Evolutionary conservation across 1,284 basidiomycete species (phyloP).

Genomic region (Cutaneotrichosporon cavernicola): DNA sequence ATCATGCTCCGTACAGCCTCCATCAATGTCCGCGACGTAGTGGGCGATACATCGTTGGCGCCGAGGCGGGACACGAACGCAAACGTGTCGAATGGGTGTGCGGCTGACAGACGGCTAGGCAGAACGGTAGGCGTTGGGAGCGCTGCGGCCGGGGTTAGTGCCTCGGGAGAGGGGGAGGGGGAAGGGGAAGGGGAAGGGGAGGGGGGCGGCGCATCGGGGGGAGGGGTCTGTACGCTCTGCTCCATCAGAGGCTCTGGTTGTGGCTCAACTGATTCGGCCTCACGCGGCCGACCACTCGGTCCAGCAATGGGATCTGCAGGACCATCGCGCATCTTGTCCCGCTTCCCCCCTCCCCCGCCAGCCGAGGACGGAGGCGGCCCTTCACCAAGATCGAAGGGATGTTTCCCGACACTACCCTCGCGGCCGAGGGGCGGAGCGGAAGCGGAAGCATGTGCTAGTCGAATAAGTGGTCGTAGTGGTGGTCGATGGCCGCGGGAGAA

Average conservation of each 20-base stretch:
- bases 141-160: no score
- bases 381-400: not conserved
- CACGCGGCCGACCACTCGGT: slow-evolving; percentile 12
- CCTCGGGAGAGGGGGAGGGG: no score
- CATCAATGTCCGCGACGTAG: slow-evolving; percentile 75
- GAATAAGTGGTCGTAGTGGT: not conserved
- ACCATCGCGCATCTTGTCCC: not conserved
- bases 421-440: not conserved
- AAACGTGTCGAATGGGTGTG: slow-evolving; percentile 53
- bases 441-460: not conserved
- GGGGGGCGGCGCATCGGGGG: not conserved
- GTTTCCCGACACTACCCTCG: slow-evolving; percentile 5
- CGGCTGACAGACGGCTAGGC: slow-evolving; percentile 1
- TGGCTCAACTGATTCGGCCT: not conserved
- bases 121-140: not conserved
- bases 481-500: not conserved
- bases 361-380: not conserved
- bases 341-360: not conserved
- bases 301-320: slow-evolving; percentile 15
- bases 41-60: slow-evolving; percentile 32
- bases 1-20: slow-evolving; percentile 77
- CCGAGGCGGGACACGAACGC: slow-evolving; percentile 50
- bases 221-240: not conserved
- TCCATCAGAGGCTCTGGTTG: not conserved
- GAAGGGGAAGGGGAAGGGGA: no score